These are phyloP conservation scores for Aureobasidium vineae DNA, from an alignment of 2,329 filamentous ascomycete genomes.

Conservation along the genomic window DNA sequence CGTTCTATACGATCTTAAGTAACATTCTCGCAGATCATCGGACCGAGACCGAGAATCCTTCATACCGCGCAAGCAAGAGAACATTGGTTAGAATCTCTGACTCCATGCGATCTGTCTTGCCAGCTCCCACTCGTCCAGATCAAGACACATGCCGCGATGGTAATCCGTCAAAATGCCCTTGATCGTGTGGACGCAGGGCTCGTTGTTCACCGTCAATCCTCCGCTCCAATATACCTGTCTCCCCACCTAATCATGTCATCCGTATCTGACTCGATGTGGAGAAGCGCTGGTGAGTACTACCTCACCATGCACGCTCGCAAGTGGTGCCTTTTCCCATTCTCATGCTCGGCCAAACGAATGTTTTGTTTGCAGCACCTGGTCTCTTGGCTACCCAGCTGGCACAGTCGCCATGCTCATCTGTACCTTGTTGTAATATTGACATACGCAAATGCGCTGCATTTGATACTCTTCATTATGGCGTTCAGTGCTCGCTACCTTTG, in stretches of 20 bases:
- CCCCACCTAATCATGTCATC: neutral
- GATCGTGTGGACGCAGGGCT: neutral
- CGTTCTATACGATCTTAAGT: neutral
- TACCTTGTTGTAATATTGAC: too few species aligned
- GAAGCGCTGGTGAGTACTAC: constrained; percentile 26
- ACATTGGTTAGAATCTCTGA: too few species aligned
- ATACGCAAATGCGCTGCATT: neutral
- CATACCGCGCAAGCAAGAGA: neutral
- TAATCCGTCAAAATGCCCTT: neutral
- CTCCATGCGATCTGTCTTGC: neutral
- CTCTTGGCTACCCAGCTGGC: neutral
- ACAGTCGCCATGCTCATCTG: neutral
- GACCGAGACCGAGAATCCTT: neutral
- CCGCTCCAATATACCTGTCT: neutral
- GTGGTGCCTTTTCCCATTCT: neutral
- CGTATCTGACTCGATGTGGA: neutral
- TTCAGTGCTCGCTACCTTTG: too few species aligned
- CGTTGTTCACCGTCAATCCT: neutral
- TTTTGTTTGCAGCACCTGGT: neutral
- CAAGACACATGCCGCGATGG: neutral
- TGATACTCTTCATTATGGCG: too few species aligned
- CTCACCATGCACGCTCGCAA: constrained; percentile 29
- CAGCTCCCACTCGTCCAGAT: neutral
- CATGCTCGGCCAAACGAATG: neutral
- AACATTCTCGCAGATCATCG: neutral